Evolutionary conservation across 1,139 yeast species (phyloP), one percentile per base, ranked within the genome.

Genomic region (Pichia terricola): DNA sequence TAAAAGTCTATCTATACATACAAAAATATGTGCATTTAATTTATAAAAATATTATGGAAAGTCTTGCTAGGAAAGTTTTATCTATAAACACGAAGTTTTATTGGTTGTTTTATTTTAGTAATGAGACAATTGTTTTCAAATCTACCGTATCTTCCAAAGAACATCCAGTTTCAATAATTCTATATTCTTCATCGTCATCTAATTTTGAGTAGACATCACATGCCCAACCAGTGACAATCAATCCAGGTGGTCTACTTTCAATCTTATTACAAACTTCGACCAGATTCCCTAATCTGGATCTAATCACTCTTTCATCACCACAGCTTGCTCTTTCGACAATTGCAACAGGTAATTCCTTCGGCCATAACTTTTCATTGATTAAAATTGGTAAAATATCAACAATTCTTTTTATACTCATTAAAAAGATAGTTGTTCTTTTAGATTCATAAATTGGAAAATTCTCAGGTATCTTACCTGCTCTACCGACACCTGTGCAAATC

Each of bases 211-310:
- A 64, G 1, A 81, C 86, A 30, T 74, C 75, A 55, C 96, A 88
- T 0, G 94, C 83, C 53, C 73, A 69, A 0, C 98, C 97, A 1
- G 88, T 75, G 2, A 91, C 82, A 39, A 91, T 68, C 46, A 91
- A 67, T 0, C 98, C 97, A 0, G 98, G 98, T 1, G 98, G 98
- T 50, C 96, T 70, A 10, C 94, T 82, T 0, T 96, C 97, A 41
- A 79, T 75, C n/a, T 75, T 75, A 51, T 81, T 83, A 2, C 88
- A 76, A 0, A 94, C 94, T 32, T 71, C 78, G 0, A 81, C 81
- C 2, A 88, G 77, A 50, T 80, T 66, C 41, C 70, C 69, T 42
- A 91, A 65, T 2, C 77, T 73, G 0, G 96, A 85, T 51, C 95
- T 69, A 4, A 89, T 79, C 10, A 89, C 72, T 45, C 98, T 66